Percentiles rank a stretch among this genome's conserved stretches.
phyloP scores from a whole-genome alignment of 1,139 yeast genomes.

The Pichia sp. region DNA sequence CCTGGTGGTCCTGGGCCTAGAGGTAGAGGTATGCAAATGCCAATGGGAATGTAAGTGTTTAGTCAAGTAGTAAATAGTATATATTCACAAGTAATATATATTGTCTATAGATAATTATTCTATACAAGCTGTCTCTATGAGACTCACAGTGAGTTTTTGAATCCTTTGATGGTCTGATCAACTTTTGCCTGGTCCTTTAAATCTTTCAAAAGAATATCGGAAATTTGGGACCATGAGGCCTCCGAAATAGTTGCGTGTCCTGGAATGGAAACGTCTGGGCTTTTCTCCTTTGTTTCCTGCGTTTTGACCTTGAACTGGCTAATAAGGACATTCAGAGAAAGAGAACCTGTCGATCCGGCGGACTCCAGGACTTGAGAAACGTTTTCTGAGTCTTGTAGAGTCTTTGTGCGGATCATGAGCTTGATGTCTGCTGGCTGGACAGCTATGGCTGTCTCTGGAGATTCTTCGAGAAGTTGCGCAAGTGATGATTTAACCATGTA shows the following conservation, averaged over 20 bases:
- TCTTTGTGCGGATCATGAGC: slow-evolving; percentile 45
- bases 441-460: slow-evolving; percentile 8
- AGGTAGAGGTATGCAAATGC: slow-evolving; percentile 59
- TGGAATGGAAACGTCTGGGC: neutral
- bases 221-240: slow-evolving; percentile 26
- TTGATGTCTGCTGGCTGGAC: slow-evolving; percentile 34
- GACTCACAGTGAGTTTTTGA: slow-evolving; percentile 17
- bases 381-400: slow-evolving; percentile 38
- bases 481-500: slow-evolving; percentile 36
- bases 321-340: slow-evolving; percentile 36
- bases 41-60: slow-evolving; percentile 18
- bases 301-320: slow-evolving; percentile 20
- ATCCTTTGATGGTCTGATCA: slow-evolving; percentile 17
- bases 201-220: slow-evolving; percentile 23
- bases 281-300: neutral
- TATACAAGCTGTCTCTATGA: neutral
- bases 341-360: slow-evolving; percentile 13
- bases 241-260: neutral
- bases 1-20: slow-evolving; percentile 40
- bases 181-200: slow-evolving; percentile 19
- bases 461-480: slow-evolving; percentile 25
- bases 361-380: slow-evolving; percentile 15
- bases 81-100: neutral
- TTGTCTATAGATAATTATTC: neutral
- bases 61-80: neutral